Evolutionary conservation across 257 asterid genomes (phyloP), one percentile per base, ranked within the genome.

Genomic region (Plantago elongata): DNA sequence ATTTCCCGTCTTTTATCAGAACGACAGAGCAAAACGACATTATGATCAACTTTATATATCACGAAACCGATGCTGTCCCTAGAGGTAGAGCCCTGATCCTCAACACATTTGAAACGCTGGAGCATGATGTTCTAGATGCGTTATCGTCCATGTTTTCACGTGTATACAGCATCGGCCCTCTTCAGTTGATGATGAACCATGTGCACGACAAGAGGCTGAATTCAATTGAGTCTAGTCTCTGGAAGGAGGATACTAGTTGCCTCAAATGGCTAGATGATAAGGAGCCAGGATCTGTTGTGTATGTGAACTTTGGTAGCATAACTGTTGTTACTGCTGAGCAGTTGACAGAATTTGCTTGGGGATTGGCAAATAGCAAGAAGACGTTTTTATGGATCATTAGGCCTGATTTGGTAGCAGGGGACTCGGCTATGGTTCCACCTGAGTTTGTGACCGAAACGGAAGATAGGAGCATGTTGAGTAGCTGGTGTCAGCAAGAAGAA

Each of bases 271-370:
- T 83, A 30, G 69, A 83, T 13, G 4, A 37, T 0, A 73, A 65
- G 61, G 73, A 60, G 13, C 67, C 82, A 1, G 63, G 22, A 1
- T 80, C 89, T 2, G 86, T 83, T 0, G 81, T 83, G 15, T 77
- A 77, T 38, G 89, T 83, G 6, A 83, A 83, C 15, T 83, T 83
- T 27, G 86, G 87, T n/a, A 76, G 87, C 74, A 73, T 83, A 29
- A 78, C 84, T 0, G 78, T 78, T 1, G 62, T 83, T 63, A 75
- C 81, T 0, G 69, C 80, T 0, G 55, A 68, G 5, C 90, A 83
- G 34, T 57, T 83, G 18, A 64, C 64, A 0, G 90, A 83, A 38
- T 76, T 83, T 13, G 87, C 90, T 0, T 80, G 85, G 85, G 87
- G 87, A 9, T 75, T 81, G 0, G 85, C 87, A 0, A 71, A 71